Evolutionary conservation across 805 yeast genomes (phyloP), one percentile per base, ranked within the genome.

Genomic region (Cyberlindnera euphorbiiphila): DNA sequence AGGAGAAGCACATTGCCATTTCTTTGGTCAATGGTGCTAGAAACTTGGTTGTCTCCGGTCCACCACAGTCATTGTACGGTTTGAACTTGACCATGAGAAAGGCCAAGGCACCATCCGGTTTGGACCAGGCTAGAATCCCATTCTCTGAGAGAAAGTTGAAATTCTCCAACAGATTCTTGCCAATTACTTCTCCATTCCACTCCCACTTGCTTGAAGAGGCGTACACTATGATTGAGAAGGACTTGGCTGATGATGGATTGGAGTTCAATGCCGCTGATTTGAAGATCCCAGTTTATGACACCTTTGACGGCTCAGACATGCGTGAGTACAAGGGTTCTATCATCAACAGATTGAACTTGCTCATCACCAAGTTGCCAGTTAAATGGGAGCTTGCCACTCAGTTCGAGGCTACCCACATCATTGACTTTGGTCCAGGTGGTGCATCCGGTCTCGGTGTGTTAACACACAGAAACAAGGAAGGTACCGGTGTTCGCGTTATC

Each of bases 341-440:
- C 40, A 71, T 77, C 34, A 69, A 71, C 20, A 81, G 96, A 64
- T 71, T 86, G 42, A 81, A 84, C 43, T 78, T 78, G 61, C 82
- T 89, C 56, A 89, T 93, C 62, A 86, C 93, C 36, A 80, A 79
- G 57, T 74, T 86, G 56, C 87, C 95, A 29, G 99, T 93, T 48
- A 74, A 85, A 66, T 93, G 99, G 99, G 98, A 93, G 68, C 50
- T 52, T 20, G 94, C 98, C 21, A 89, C 97, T 25, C 60, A 76
- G 49, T 86, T 85, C 61, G 61, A 74, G 32, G 75, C 93, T 19
- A 85, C 97, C 32, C 98, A 93, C 61, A 76, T 93, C 54, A 64
- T 93, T 46, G 99, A 93, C 67, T 93, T 93, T 54, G 99, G 99
- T 61, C 99, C 98, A 45, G 98, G 99, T 66, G 98, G 98, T 53